Conservation (phyloP, 495 filamentous ascomycete species). For the Lophiotrema nucula region DNA sequence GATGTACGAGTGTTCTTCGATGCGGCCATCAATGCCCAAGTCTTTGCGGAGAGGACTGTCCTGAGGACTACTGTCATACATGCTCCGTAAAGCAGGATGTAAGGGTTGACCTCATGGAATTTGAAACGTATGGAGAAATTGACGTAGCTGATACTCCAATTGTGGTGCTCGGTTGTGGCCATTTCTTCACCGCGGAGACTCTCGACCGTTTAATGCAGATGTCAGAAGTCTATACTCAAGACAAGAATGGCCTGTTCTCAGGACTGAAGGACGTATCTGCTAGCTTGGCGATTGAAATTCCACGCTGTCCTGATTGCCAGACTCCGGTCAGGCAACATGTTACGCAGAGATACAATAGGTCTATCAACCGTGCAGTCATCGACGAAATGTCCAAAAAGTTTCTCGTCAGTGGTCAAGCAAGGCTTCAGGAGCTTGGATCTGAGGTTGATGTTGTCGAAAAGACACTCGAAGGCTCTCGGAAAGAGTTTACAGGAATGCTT, state of each 20-base stretch:
- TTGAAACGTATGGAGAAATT: constrained; percentile 53
- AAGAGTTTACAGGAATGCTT: not conserved
- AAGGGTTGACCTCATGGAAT: constrained; percentile 54
- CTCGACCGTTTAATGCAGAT: constrained; percentile 68
- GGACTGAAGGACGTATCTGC: constrained; percentile 45
- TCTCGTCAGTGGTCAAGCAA: constrained; percentile 50
- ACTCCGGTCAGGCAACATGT: constrained; percentile 52
- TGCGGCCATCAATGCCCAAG: constrained; percentile 26
- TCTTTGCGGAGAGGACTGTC: constrained; percentile 21
- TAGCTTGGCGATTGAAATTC: constrained; percentile 55
- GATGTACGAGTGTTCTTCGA: constrained; percentile 50
- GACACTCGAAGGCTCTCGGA: not conserved
- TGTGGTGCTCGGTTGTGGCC: constrained; percentile 64
- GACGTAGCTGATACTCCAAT: constrained; percentile 59
- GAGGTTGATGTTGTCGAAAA: not conserved
- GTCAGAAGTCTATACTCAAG: constrained; percentile 53
- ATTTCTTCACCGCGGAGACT: constrained; percentile 60
- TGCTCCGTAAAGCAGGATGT: constrained; percentile 39
- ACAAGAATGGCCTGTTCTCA: constrained; percentile 47
- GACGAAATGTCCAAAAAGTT: constrained; percentile 71
- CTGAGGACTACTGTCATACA: constrained; percentile 17
- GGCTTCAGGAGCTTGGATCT: constrained; percentile 7
- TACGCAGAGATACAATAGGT: constrained; percentile 63
- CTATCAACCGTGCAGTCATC: constrained; percentile 61
- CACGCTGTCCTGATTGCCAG: constrained; percentile 64